Base-by-base conservation (phyloP, 441 rosid species). In the Theobroma grandiflorum region DNA sequence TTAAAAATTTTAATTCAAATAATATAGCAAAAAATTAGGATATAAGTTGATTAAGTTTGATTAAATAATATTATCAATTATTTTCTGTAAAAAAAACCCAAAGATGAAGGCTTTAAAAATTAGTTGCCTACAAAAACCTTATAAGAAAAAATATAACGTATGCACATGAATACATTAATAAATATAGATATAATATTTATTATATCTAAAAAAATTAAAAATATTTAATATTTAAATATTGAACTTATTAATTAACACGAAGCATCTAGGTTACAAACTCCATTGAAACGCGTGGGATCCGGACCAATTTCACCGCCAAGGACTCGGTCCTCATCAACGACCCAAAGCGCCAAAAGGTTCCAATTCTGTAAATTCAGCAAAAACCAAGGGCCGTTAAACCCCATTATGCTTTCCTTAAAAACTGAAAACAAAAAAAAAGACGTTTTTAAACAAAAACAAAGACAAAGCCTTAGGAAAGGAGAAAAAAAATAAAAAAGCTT, bases 241-340 rank as follows among this genome's bases (percentile, higher is more conserved):
- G 0, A 26, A 26, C 31, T 26, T 26, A 26, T 26, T 26, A 26
- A 26, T 26, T 26, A 26, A 26, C 1, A 26, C 31, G 74, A 52
- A 35, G 75, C 26, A 35, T 9, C 18, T 52, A 20, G 42, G 8
- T 3, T 18, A 5, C 75, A 49, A 52, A 22, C 66, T 35, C 66
- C n/a, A 57, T 12, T 7, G 4, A 1, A 15, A 18, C 42, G 53
- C 77, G 77, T 74, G 53, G 20, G 6, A 40, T 11, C 12, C 37
- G 4, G 67, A 58, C 53, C 10, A 22, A 7, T 26, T 59, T 42
- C 38, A 74, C n/a, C 47, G 67, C 77, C 53, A 45, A 74, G 12
- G 67, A 74, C 22, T 74, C 77, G 67, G 53, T 74, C 77, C 77
- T 22, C 31, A 22, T 59, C 67, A 4, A 38, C 22, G 77, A 58